phyloP scores from a whole-genome alignment of 2,329 filamentous ascomycete genomes.

The Trichophyton verrucosum region DNA sequence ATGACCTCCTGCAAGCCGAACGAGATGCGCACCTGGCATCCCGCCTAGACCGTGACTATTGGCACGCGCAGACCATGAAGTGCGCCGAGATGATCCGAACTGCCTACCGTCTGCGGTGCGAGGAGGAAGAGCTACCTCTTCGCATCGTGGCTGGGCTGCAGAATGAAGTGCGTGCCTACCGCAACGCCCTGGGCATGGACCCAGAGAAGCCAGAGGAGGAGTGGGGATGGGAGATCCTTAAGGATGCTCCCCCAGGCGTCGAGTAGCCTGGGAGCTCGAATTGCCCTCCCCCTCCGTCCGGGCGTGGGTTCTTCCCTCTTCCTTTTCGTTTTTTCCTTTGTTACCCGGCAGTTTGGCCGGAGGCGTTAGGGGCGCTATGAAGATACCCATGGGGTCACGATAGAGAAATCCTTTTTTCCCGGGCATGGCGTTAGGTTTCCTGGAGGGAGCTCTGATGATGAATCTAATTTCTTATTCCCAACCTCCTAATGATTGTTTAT shows the following conservation, averaged over 20 bases:
- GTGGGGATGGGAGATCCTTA: constrained; percentile 38
- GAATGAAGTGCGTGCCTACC: constrained; percentile 38
- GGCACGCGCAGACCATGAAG: constrained; percentile 37
- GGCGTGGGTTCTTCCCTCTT: background rate
- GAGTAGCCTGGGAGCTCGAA: constrained; percentile 8
- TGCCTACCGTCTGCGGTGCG: constrained; percentile 35
- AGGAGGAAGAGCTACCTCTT: constrained; percentile 36
- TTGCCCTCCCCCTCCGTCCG: background rate
- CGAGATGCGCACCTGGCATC: constrained; percentile 38
- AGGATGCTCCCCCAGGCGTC: constrained; percentile 20
- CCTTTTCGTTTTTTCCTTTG: background rate
- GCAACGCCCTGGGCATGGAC: constrained; percentile 37
- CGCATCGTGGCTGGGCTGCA: constrained; percentile 36
- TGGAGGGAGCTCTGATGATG: background rate
- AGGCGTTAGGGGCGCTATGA: background rate
- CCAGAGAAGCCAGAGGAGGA: constrained; percentile 38
- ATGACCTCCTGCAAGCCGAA: constrained; percentile 38
- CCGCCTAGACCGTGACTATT: constrained; percentile 39
- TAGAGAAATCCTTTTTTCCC: background rate
- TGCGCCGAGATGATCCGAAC: constrained; percentile 39
- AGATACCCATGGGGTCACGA: background rate
- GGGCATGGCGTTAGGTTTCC: background rate
- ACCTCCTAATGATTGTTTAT: background rate
- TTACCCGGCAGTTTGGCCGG: background rate
- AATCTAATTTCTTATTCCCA: background rate